These are phyloP conservation scores for Fagus crenata DNA, from an alignment of 306 rosid genomes.

Conservation along the genomic window DNA sequence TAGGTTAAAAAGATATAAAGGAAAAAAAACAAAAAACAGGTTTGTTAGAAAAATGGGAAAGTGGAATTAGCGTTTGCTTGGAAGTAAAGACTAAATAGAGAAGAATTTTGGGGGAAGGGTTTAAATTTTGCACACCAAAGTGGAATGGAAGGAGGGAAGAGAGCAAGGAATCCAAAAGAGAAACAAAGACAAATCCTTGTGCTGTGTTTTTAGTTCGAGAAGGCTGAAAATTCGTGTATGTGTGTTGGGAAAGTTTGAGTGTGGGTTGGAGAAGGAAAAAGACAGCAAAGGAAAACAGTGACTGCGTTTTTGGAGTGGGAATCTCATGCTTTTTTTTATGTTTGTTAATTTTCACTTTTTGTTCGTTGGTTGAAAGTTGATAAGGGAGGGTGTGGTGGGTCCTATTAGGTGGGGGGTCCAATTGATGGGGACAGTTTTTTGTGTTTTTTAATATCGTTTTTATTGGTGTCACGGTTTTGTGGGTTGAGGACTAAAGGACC, in stretches of 20 bases:
- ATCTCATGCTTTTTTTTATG: conserved; percentile 14
- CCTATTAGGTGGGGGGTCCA: too few relatives aligned
- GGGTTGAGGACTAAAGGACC: neutral
- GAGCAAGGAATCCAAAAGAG: conserved; percentile 17
- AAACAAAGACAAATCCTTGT: conserved; percentile 11
- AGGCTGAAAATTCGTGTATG: conserved; percentile 19
- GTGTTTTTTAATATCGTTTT: too few relatives aligned
- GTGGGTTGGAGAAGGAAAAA: conserved; percentile 15
- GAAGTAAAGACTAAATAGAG: conserved; percentile 11
- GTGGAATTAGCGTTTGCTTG: neutral
- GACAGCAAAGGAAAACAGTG: conserved; percentile 25
- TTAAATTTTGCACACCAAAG: neutral
- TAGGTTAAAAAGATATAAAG: neutral
- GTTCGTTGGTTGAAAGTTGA: too few relatives aligned
- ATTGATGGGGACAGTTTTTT: too few relatives aligned
- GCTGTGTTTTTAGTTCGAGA: conserved; percentile 26
- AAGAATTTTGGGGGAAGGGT: neutral
- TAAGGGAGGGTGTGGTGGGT: too few relatives aligned
- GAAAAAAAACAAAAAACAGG: neutral
- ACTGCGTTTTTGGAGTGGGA: conserved; percentile 41
- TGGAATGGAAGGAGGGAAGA: conserved; percentile 8
- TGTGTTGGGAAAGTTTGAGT: conserved; percentile 25
- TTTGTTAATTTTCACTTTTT: neutral
- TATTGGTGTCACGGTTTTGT: too few relatives aligned
- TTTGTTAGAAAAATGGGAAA: neutral